phyloP scores from a whole-genome alignment of 805 yeast genomes.

The Scheffersomyces ergatensis region DNA sequence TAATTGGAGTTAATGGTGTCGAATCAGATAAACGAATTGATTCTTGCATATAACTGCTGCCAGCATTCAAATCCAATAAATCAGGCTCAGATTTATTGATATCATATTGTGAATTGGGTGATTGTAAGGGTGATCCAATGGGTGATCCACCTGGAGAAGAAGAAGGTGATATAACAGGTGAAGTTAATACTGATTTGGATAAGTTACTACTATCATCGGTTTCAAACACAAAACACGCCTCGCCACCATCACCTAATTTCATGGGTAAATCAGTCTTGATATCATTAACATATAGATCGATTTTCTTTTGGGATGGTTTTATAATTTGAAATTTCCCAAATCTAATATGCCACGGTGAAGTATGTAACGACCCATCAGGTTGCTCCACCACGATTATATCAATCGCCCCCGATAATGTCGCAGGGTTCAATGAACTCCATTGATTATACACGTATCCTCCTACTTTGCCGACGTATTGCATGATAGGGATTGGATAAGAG shows the following conservation, averaged over 20 bases:
- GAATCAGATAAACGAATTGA: constrained; percentile 22
- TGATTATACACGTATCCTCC: constrained; percentile 93
- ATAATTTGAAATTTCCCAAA: constrained; percentile 92
- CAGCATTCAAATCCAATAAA: constrained; percentile 28
- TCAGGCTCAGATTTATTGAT: constrained; percentile 26
- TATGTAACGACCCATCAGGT: constrained; percentile 72
- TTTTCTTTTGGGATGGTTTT: constrained; percentile 93
- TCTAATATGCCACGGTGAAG: constrained; percentile 95
- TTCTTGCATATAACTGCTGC: constrained; percentile 26
- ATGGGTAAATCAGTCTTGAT: constrained; percentile 79
- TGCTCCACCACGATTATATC: constrained; percentile 94
- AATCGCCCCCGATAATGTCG: constrained; percentile 94
- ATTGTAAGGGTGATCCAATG: constrained; percentile 14
- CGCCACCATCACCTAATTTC: constrained; percentile 98
- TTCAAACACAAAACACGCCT: constrained; percentile 95
- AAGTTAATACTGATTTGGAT: constrained; percentile 76
- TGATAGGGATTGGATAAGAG: constrained; percentile 24
- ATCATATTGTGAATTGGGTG: constrained; percentile 8
- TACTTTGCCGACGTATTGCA: constrained; percentile 97
- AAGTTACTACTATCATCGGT: constrained; percentile 60
- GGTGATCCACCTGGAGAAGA: constrained; percentile 56
- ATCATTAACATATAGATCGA: constrained; percentile 84
- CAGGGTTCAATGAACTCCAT: constrained; percentile 95
- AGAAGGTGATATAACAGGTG: constrained; percentile 74
- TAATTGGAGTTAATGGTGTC: constrained; percentile 1